phyloP scores from a whole-genome alignment of 2,329 filamentous ascomycete genomes.

The Nigrospora oryzae region DNA sequence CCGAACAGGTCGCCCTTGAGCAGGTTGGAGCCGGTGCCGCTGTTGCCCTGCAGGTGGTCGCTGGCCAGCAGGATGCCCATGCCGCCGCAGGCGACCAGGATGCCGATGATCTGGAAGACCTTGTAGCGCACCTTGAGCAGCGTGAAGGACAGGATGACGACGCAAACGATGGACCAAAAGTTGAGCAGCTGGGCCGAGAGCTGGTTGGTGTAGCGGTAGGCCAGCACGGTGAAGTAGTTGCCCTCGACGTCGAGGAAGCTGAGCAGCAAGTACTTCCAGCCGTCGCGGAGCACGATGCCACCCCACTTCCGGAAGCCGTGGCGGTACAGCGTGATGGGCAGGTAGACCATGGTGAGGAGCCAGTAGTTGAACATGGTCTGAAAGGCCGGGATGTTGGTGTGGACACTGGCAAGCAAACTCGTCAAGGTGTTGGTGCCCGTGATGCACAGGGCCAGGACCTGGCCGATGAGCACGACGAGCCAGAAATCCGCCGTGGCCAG shows the following conservation, averaged over 20 bases:
- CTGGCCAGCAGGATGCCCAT: constrained; percentile 80
- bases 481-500: constrained; percentile 82
- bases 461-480: constrained; percentile 70
- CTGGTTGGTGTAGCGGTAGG: constrained; percentile 87
- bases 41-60: constrained; percentile 78
- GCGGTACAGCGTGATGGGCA: constrained; percentile 66
- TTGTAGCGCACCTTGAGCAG: constrained; percentile 87
- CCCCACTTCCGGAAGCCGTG: constrained; percentile 69
- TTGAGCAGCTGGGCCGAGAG: constrained; percentile 92
- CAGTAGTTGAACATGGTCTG: constrained; percentile 95
- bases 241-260: constrained; percentile 91
- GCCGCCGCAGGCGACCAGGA: constrained; percentile 83
- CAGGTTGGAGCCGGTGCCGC: constrained; percentile 58
- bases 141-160: constrained; percentile 75
- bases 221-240: constrained; percentile 96
- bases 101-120: constrained; percentile 74
- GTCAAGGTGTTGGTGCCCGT: constrained; percentile 90
- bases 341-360: constrained; percentile 74
- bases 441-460: constrained; percentile 81
- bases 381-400: constrained; percentile 84
- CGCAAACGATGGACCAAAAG: constrained; percentile 96
- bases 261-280: constrained; percentile 92
- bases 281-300: constrained; percentile 56
- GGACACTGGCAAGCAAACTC: constrained; percentile 54
- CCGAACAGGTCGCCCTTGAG: constrained; percentile 92